Conservation (phyloP, 768 basidiomycete species). For the Strobilomyces echinocephalus region DNA sequence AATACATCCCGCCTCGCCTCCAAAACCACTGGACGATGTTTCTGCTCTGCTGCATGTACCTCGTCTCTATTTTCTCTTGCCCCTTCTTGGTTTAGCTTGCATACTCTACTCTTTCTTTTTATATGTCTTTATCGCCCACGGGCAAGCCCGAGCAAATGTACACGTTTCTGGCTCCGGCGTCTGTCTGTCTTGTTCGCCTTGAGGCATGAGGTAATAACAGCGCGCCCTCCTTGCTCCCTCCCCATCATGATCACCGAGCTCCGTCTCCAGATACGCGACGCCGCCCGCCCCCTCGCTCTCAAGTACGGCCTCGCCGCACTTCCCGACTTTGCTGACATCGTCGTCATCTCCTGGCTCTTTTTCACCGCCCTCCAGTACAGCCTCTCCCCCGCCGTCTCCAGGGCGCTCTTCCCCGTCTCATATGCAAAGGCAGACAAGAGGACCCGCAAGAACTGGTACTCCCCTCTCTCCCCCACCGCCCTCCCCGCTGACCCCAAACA, state of each 20-base stretch:
- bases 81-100: conserved; percentile 25
- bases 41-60: conserved; percentile 25
- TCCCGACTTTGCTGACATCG: conserved; percentile 48
- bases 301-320: conserved; percentile 51
- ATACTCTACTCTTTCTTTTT: conserved; percentile 24
- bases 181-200: neutral
- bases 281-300: conserved; percentile 25
- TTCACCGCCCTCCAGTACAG: conserved; percentile 58
- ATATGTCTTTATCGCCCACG: conserved; percentile 33
- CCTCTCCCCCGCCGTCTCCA: conserved; percentile 51
- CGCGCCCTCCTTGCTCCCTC: neutral
- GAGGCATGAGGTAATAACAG: conserved; percentile 15
- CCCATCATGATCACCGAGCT: conserved; percentile 28
- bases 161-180: conserved; percentile 15
- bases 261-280: conserved; percentile 26
- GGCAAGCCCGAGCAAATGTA: conserved; percentile 27
- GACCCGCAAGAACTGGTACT: conserved; percentile 58
- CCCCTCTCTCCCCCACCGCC: neutral
- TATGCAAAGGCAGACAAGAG: conserved; percentile 45
- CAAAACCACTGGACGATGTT: conserved; percentile 27
- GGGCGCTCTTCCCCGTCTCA: conserved; percentile 41
- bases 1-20: conserved; percentile 20
- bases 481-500: neutral
- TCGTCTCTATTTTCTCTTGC: conserved; percentile 4
- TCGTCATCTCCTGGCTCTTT: conserved; percentile 49